Evolutionary conservation across 768 basidiomycete genomes (phyloP).

Genomic region (Lactarius quietus): DNA sequence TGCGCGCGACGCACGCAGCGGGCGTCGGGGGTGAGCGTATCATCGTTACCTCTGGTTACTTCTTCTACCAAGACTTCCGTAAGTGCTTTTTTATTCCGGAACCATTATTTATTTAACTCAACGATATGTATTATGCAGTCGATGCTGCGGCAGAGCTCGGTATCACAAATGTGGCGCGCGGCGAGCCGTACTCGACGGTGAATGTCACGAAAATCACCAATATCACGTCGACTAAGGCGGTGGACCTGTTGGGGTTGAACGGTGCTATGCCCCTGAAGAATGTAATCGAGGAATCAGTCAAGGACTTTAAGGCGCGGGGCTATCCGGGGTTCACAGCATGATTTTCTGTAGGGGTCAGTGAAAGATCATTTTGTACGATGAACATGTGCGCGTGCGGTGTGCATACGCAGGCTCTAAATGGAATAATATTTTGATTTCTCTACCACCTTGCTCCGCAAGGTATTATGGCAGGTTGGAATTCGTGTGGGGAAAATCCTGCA

Average conservation of each 20-base stretch:
- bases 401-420: too few relatives aligned
- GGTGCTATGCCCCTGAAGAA: slow-evolving; percentile 3
- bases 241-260: slow-evolving; percentile 10
- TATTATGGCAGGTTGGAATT: too few relatives aligned
- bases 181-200: slow-evolving; percentile 12
- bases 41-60: slow-evolving; percentile 7
- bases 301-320: slow-evolving; percentile 15
- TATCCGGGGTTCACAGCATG: slow-evolving; percentile 10
- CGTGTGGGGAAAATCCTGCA: too few relatives aligned
- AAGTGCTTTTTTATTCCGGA: neutral
- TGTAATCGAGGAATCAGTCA: slow-evolving; percentile 4
- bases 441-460: too few relatives aligned
- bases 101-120: neutral
- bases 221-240: slow-evolving; percentile 3
- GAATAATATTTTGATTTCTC: neutral
- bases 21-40: slow-evolving; percentile 18
- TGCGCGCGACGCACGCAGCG: neutral
- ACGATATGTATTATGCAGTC: neutral
- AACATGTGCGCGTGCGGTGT: neutral
- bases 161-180: slow-evolving; percentile 8
- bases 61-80: slow-evolving; percentile 18
- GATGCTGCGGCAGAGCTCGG: slow-evolving; percentile 14
- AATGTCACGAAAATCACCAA: neutral
- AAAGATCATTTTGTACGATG: neutral
- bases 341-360: neutral